These are phyloP conservation scores for Artemisia argyi DNA, from an alignment of 129 eudicot species.

Conservation along the genomic window DNA sequence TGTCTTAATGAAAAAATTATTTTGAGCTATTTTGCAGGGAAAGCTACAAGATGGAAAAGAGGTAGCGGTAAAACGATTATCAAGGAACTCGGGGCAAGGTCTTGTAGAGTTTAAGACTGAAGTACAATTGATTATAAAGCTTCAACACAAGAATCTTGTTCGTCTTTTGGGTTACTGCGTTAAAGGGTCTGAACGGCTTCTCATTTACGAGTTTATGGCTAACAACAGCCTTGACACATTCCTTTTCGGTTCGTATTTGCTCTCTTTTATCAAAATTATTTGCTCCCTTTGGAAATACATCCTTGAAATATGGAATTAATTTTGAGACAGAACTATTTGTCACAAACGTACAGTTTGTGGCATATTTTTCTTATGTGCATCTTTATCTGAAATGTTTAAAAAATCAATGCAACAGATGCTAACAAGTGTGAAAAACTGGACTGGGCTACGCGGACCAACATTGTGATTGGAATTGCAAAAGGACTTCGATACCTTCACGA, in stretches of 20 bases:
- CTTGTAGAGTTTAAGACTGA: conserved; percentile 51
- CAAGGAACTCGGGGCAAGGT: conserved; percentile 55
- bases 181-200: conserved; percentile 51
- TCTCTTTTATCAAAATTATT: not conserved
- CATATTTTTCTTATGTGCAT: not conserved
- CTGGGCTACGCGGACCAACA: conserved; percentile 49
- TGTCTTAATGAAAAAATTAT: no score
- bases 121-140: conserved; percentile 39
- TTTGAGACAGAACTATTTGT: not conserved
- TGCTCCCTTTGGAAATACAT: not conserved
- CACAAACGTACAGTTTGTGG: not conserved
- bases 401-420: conserved; percentile 35
- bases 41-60: conserved; percentile 39
- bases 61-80: conserved; percentile 51
- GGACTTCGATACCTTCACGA: conserved; percentile 62
- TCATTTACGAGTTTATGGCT: conserved; percentile 52
- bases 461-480: conserved; percentile 48
- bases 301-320: not conserved
- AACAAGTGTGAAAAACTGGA: conserved; percentile 30
- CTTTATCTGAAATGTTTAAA: not conserved
- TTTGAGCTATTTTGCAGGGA: conserved; percentile 9
- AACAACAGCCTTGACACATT: conserved; percentile 51
- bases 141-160: conserved; percentile 50
- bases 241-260: conserved; percentile 35
- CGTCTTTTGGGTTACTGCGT: conserved; percentile 44